Evolutionary conservation across 768 basidiomycete genomes (phyloP).

Genomic region (Boletus fagicola): DNA sequence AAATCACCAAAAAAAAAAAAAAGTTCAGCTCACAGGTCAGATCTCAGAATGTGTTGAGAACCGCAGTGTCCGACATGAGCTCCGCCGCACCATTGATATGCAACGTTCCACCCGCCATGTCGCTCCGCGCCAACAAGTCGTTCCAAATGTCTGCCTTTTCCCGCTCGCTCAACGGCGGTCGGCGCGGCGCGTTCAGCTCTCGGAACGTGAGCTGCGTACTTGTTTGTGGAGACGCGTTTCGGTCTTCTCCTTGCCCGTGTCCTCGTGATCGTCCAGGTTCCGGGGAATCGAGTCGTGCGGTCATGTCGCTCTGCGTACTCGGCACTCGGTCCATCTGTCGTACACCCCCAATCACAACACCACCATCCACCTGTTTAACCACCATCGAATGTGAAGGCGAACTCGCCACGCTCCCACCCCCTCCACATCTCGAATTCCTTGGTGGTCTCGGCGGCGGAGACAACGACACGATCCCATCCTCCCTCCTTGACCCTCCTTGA

Average conservation of each 20-base stretch:
- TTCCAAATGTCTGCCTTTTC: constrained; percentile 76
- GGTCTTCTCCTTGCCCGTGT: constrained; percentile 2
- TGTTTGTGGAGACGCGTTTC: constrained; percentile 9
- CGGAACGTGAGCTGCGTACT: constrained; percentile 47
- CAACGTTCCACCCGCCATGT: constrained; percentile 69
- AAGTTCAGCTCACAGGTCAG: neutral
- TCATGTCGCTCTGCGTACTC: constrained; percentile 33
- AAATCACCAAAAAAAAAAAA: neutral
- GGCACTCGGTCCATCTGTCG: constrained; percentile 24
- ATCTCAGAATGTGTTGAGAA: constrained; percentile 35
- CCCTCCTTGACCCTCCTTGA: constrained; percentile 7
- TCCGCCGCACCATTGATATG: constrained; percentile 43
- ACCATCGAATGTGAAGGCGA: constrained; percentile 10
- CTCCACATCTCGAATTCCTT: constrained; percentile 17
- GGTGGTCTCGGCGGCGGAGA: constrained; percentile 31
- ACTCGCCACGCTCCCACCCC: constrained; percentile 1
- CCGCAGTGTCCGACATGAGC: constrained; percentile 45
- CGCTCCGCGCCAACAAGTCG: constrained; percentile 63
- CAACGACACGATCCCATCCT: constrained; percentile 24
- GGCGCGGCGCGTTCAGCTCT: constrained; percentile 38
- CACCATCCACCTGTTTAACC: neutral
- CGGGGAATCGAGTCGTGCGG: constrained; percentile 19
- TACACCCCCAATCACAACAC: neutral
- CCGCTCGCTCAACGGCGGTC: constrained; percentile 51
- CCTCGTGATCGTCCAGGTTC: constrained; percentile 5